Percentiles rank a stretch among this genome's conserved stretches.
These are phyloP conservation scores for Tilletia horrida DNA, from an alignment of 1,284 basidiomycete genomes.

Conservation along the genomic window DNA sequence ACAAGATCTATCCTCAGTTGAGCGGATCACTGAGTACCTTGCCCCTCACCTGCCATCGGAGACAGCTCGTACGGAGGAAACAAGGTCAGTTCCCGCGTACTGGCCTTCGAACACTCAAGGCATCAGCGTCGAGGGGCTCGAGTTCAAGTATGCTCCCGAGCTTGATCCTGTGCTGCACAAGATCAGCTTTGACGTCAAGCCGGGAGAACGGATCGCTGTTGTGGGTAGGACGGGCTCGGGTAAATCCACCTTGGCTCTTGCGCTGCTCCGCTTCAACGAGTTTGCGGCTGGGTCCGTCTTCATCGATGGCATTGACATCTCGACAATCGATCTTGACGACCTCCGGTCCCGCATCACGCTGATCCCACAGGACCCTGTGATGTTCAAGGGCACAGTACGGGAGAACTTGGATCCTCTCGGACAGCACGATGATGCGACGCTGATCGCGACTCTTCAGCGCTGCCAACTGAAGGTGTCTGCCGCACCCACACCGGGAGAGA, in stretches of 20 bases:
- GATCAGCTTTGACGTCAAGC: slow-evolving; percentile 60
- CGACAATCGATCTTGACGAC: slow-evolving; percentile 62
- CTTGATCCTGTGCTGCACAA: slow-evolving; percentile 70
- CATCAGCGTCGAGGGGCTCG: slow-evolving; percentile 66
- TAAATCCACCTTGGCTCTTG: slow-evolving; percentile 21
- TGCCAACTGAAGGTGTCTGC: slow-evolving; percentile 55
- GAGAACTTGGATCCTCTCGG: slow-evolving; percentile 43
- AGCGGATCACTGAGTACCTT: slow-evolving; percentile 79
- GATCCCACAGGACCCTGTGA: slow-evolving; percentile 68
- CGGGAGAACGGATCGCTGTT: slow-evolving; percentile 19
- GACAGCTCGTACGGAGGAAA: slow-evolving; percentile 2
- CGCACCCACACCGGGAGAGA: slow-evolving; percentile 20
- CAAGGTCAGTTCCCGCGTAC: slow-evolving; percentile 57
- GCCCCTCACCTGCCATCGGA: slow-evolving; percentile 31
- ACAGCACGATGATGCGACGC: slow-evolving; percentile 66
- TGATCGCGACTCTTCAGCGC: slow-evolving; percentile 60
- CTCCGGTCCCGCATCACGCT: slow-evolving; percentile 67
- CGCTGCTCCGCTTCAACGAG: slow-evolving; percentile 25
- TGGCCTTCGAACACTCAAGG: slow-evolving; percentile 67
- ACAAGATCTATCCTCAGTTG: slow-evolving; percentile 64
- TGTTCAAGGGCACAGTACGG: slow-evolving; percentile 57
- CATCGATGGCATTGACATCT: slow-evolving; percentile 57
- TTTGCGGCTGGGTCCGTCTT: slow-evolving; percentile 27
- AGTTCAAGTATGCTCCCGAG: slow-evolving; percentile 67
- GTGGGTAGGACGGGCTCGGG: slow-evolving; percentile 17